Conservation (phyloP, 2,329 filamentous ascomycete genomes). For the Arthroderma sp. region DNA sequence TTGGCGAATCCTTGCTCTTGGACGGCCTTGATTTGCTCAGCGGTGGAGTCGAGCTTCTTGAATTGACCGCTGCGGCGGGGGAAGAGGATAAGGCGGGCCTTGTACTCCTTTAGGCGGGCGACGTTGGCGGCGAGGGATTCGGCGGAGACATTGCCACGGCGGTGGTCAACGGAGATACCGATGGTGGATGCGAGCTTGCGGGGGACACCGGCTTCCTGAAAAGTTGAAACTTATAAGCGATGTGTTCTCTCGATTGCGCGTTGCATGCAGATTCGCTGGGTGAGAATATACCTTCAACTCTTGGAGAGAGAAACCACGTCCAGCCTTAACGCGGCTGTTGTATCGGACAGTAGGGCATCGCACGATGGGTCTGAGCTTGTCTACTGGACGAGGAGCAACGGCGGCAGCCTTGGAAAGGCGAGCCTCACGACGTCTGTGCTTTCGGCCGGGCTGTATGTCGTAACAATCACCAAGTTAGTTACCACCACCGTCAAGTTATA, state of each 20-base stretch:
- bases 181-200: conserved; percentile 89
- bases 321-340: conserved; percentile 93
- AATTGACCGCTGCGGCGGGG: conserved; percentile 85
- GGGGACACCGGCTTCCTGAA: conserved; percentile 83
- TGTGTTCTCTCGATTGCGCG: conserved; percentile 9
- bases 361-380: conserved; percentile 91
- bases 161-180: conserved; percentile 91
- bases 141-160: conserved; percentile 93
- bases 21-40: conserved; percentile 65
- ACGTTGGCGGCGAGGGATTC: conserved; percentile 93
- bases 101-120: conserved; percentile 95
- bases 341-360: conserved; percentile 98
- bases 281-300: conserved; percentile 77
- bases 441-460: conserved; percentile 69
- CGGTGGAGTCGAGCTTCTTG: conserved; percentile 82
- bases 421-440: conserved; percentile 80
- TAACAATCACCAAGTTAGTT: conserved; percentile 2
- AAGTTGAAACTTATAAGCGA: conserved; percentile 10
- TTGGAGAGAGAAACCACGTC: conserved; percentile 92
- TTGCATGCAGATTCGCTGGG: not conserved
- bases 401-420: conserved; percentile 90
- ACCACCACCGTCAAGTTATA: not conserved
- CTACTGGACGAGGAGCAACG: conserved; percentile 89
- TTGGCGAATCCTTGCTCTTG: conserved; percentile 43
- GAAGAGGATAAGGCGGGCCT: conserved; percentile 91